These are phyloP conservation scores for Aspergillaceae sp. DNA, from an alignment of 2,329 filamentous ascomycete genomes.

Conservation along the genomic window DNA sequence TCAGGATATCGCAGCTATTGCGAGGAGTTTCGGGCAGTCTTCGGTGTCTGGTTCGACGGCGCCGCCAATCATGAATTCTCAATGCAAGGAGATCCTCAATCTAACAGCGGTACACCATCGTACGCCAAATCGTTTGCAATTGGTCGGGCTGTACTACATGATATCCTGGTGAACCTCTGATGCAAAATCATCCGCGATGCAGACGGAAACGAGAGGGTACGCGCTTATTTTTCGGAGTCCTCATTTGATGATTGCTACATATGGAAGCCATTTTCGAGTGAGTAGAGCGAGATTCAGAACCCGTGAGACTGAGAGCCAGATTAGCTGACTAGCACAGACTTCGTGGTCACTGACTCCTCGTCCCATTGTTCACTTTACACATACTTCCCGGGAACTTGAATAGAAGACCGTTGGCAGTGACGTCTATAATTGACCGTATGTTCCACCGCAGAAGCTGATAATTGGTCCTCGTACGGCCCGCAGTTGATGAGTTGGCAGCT, in stretches of 20 bases:
- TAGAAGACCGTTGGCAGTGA: too few species aligned
- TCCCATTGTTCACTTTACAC: too few species aligned
- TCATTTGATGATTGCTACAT: background rate
- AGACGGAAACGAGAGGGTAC: background rate
- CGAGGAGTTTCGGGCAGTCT: background rate
- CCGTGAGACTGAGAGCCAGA: too few species aligned
- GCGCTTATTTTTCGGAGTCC: background rate
- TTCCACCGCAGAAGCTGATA: too few species aligned
- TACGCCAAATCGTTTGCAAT: background rate
- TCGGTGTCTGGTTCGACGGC: background rate
- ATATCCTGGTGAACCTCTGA: background rate
- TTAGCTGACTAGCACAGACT: too few species aligned
- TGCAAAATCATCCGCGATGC: background rate
- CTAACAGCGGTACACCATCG: conserved; percentile 1
- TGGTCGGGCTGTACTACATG: background rate
- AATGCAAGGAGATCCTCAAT: background rate
- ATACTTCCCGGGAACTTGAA: too few species aligned
- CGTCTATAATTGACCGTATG: too few species aligned
- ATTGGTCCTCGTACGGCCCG: too few species aligned
- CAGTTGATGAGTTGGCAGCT: too few species aligned
- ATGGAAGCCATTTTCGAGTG: background rate
- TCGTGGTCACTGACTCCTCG: too few species aligned
- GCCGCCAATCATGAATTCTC: background rate
- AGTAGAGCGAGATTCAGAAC: background rate
- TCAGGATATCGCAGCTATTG: background rate